Evolutionary conservation across 2,329 filamentous ascomycete species (phyloP).

Genomic region (Pseudovirgaria hyperparasitica): DNA sequence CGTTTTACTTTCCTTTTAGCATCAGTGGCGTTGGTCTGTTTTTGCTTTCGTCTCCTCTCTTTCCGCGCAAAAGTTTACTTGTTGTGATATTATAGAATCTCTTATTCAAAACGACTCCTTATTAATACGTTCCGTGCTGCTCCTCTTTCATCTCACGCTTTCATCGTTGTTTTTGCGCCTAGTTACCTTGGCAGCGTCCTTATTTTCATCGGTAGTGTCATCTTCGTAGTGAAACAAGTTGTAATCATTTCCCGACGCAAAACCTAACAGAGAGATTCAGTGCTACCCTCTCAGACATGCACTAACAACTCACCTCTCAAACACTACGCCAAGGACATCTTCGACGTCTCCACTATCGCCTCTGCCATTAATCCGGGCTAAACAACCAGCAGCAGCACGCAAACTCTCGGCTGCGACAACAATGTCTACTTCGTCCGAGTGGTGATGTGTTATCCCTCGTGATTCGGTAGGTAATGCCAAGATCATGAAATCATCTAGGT

Average conservation of each 20-base stretch:
- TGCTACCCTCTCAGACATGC: neutral
- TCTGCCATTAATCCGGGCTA: conserved; percentile 79
- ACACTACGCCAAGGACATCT: conserved; percentile 90
- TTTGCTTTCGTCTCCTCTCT: neutral
- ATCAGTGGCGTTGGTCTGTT: neutral
- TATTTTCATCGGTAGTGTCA: neutral
- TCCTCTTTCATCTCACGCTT: conserved; percentile 1
- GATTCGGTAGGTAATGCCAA: too few relatives aligned
- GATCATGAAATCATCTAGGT: conserved; percentile 67
- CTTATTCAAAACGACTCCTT: conserved; percentile 1
- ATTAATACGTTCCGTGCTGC: neutral
- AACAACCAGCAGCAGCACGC: conserved; percentile 56
- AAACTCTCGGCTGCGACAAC: conserved; percentile 85
- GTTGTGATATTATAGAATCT: conserved; percentile 1
- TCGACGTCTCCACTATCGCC: conserved; percentile 84
- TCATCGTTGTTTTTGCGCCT: conserved; percentile 1
- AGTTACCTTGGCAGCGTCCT: conserved; percentile 1
- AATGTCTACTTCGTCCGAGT: conserved; percentile 53
- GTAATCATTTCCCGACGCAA: conserved; percentile 26
- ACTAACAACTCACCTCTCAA: conserved; percentile 66
- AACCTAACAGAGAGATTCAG: conserved; percentile 12
- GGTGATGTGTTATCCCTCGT: conserved; percentile 44
- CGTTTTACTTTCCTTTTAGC: too few relatives aligned
- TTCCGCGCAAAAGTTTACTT: conserved; percentile 1
- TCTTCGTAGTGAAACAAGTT: neutral